Evolutionary conservation across 495 filamentous ascomycete genomes (phyloP), one percentile per base, ranked within the genome.

Genomic region (Hyaloscypha hepaticicola): DNA sequence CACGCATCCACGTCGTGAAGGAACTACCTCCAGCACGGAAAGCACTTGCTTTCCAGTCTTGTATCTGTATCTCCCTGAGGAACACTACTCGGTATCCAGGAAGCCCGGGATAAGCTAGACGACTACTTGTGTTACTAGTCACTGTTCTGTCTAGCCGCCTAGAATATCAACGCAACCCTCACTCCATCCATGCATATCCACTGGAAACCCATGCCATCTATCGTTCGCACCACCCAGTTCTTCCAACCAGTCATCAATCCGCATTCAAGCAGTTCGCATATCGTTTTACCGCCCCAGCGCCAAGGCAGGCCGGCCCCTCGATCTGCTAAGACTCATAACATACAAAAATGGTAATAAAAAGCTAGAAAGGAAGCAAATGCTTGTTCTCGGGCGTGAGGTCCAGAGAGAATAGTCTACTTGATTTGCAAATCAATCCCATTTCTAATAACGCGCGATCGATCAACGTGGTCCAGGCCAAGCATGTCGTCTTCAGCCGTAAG

Each of bases 401-500:
- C 25, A 53, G n/a, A n/a, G n/a, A 27, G 50, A 24, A 57, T n/a
- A 33, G 25, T 68, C 74, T 82, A 85, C 73, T 76, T 81, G 58
- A 85, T 76, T 72, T 84, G 84, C 73, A 85, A 72, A 68, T 85
- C 83, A 29, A 66, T 74, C 28, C 81, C 83, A 67, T 83, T 84
- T 55, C 83, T 72, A 55, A 78, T 66, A n/a, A 77, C 72, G 53
- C 81, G 77, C 24, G 81, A 72, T 48, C 82, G 92, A 78, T 96
- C 94, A 59, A 87, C 80, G 76, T 99, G 94, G 73, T 99, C 96
- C 58, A 99, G 79, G 25, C 92, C 95, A 48, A 99, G 86, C 58
- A 84, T 77, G 69, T 98, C 96, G 55, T 97, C 93, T 14, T 83
- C 76, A 27, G 80, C 80, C 9, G 76, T 77, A 19, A 87, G 81